Conservation (phyloP, 2,329 filamentous ascomycete species). For the Mariannaea sp. region DNA sequence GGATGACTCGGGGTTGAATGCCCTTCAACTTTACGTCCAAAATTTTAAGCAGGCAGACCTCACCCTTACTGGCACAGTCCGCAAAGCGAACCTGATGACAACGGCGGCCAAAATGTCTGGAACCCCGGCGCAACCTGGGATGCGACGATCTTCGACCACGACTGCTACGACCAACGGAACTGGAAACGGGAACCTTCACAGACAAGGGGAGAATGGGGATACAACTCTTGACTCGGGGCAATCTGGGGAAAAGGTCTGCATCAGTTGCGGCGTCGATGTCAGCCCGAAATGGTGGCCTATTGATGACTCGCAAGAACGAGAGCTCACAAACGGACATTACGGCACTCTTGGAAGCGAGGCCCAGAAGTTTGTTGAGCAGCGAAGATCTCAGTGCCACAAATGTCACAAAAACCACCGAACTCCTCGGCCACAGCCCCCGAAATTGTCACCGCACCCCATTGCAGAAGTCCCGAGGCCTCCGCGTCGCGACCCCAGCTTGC, state of each 20-base stretch:
- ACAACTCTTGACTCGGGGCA: slow-evolving; percentile 40
- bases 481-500: slow-evolving; percentile 23
- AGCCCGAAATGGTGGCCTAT: slow-evolving; percentile 76
- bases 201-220: slow-evolving; percentile 37
- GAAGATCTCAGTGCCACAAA: slow-evolving; percentile 75
- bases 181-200: slow-evolving; percentile 23
- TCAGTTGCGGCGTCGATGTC: slow-evolving; percentile 69
- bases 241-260: slow-evolving; percentile 60
- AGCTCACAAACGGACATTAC: slow-evolving; percentile 56
- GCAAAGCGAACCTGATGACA: slow-evolving; percentile 82
- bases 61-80: slow-evolving; percentile 85
- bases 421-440: slow-evolving; percentile 40
- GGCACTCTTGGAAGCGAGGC: slow-evolving; percentile 59
- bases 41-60: slow-evolving; percentile 96
- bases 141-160: slow-evolving; percentile 62
- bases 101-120: slow-evolving; percentile 62
- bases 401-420: slow-evolving; percentile 63
- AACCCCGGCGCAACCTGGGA: slow-evolving; percentile 41
- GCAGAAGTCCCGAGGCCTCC: slow-evolving; percentile 30
- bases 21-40: slow-evolving; percentile 83
- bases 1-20: slow-evolving; percentile 73
- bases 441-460: slow-evolving; percentile 24
- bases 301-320: slow-evolving; percentile 56
- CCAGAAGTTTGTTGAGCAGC: slow-evolving; percentile 62
- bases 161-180: slow-evolving; percentile 39